phyloP scores from a whole-genome alignment of 768 basidiomycete species.

The Scleroderma bovista region DNA sequence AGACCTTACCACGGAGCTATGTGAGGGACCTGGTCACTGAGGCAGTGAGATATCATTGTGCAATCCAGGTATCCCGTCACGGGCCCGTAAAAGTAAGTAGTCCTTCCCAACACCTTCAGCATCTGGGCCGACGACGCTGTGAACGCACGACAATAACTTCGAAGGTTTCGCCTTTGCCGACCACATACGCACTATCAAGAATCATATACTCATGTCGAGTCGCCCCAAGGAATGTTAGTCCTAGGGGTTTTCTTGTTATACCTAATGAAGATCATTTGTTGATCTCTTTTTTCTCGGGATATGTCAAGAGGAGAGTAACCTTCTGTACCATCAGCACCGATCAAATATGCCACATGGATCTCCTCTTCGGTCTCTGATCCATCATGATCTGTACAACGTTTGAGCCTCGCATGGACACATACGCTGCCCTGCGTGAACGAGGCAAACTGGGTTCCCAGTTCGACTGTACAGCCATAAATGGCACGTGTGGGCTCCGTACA shows the following conservation, averaged over 20 bases:
- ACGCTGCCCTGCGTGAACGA: constrained; percentile 36
- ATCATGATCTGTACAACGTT: constrained; percentile 10
- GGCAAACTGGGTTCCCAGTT: constrained; percentile 41
- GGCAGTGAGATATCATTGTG: too few relatives aligned
- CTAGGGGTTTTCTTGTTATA: too few relatives aligned
- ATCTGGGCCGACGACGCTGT: constrained; percentile 35
- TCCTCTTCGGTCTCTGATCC: constrained; percentile 27
- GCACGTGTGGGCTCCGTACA: constrained; percentile 18
- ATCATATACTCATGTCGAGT: constrained; percentile 22
- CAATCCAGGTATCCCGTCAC: too few relatives aligned
- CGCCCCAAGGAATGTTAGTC: constrained; percentile 38
- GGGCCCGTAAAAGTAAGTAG: too few relatives aligned
- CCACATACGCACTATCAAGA: constrained; percentile 12
- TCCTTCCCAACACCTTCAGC: background rate
- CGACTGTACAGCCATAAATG: constrained; percentile 27
- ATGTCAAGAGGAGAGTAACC: constrained; percentile 2
- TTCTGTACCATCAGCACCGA: constrained; percentile 40
- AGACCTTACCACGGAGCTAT: too few relatives aligned
- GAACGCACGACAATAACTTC: constrained; percentile 31
- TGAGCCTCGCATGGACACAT: constrained; percentile 33
- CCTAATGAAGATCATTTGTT: constrained; percentile 16
- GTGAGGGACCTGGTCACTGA: too few relatives aligned
- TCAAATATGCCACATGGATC: constrained; percentile 27
- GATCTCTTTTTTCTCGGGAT: background rate
- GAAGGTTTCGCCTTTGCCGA: background rate